Evolutionary conservation across 495 filamentous ascomycete genomes (phyloP), one percentile per base, ranked within the genome.

Genomic region (Aspergillus nanangensis): DNA sequence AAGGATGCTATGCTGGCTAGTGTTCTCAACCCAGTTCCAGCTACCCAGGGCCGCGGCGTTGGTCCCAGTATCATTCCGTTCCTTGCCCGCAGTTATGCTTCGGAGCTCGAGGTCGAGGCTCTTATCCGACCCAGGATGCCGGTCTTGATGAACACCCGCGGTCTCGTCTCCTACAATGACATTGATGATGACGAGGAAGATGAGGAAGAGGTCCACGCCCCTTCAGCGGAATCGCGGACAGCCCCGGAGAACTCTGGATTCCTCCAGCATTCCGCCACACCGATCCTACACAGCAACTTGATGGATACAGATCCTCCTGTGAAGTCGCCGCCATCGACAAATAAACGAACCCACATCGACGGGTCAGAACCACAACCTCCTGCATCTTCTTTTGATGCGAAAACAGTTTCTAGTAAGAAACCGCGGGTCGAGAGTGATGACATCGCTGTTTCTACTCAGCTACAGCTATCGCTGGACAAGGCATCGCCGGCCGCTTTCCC

Each of bases 41-140:
- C 76, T 27, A 67, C 71, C 35, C 76, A 76, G 35, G 79, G 80
- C 2, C 75, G 75, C 21, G 72, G 65, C 22, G 72, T 72, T 31
- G 76, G 76, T 45, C 69, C 80, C 11, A 89, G 85, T 54, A 83
- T 95, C 38, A 63, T 96, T 21, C 90, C 90, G 5, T 84, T 92
- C 50, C 66, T 95, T 20, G 77, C 77, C 19, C 69, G 79, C 43
- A 69, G 69, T 34, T 84, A 80, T 55, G 69, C 81, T 1, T 65
- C 71, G 23, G 74, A 81, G 35, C 64, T 79, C 45, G 77, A 75
- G 14, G 84, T 92, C 1, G 89, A 95, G 62, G 74, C 79, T 14
- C 51, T 96, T 42, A 66, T 95, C 5, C 71, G 82, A 23, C 84
- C 86, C 0, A 72, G 81, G 35, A 79, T 83, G 79, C 81, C 80